Base-by-base conservation (phyloP, 306 rosid species). In the Mimosa bimucronata region DNA sequence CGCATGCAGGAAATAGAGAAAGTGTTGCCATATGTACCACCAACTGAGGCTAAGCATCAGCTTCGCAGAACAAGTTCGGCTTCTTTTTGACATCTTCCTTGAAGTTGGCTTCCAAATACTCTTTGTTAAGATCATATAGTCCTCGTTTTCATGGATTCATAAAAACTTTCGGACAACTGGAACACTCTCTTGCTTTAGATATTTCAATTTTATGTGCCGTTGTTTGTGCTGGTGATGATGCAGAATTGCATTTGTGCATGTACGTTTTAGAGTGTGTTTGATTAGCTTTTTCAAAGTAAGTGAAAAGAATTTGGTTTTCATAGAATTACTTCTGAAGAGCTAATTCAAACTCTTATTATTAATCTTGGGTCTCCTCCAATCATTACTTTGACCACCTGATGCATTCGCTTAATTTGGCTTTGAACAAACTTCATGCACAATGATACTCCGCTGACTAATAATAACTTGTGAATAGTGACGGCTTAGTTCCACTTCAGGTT, bases 1-100 rank as follows among this genome's bases (percentile, higher is more conserved):
- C 70, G 58, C 55, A 71, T 77, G 75, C 85, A 88, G 91, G 87
- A 88, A 82, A 81, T 77, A 46, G 88, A 85, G 80, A 80, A 37
- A 46, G 84, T 26, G 7, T 28, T 88, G 74, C 88, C 85, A 21
- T 70, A 42, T 66, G 81, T 18, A 21, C 91, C 91, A 9, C 87
- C 84, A 19, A 79, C 80, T n/a, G 91, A 88, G 1, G 76, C 84
- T 30, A 85, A 85, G 84, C 84, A 71, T 74, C 84, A 88, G 80
- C 91, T 83, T 78, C 87, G 91, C 73, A 68, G 91, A 78, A 83
- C 91, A 57, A 77, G 88, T 82, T 88, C 88, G 50, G 82, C 85
- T 37, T 74, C 88, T 37, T 74, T 85, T 66, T 88, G 84, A 21
- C 55, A 48, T 16, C 21, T 48, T 48, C 55, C 55, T 48, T 16